Evolutionary conservation across 371 early-diverging fungal species (phyloP), one percentile per base, ranked within the genome.

Genomic region (Mucor indicus): DNA sequence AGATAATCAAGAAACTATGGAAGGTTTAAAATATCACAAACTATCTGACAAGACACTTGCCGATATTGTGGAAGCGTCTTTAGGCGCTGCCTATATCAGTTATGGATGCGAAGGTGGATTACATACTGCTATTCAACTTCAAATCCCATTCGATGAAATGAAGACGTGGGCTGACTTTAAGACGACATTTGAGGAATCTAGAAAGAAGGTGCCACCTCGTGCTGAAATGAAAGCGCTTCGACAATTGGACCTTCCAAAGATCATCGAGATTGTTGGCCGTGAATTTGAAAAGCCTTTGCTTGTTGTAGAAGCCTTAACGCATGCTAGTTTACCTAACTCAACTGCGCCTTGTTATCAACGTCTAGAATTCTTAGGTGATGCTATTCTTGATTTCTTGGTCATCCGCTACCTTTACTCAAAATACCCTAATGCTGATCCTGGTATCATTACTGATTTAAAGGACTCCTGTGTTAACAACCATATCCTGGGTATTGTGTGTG

Each of bases 351-450:
- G 90, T 53, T 97, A 93, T 56, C 90, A 97, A 67, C 87, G 97
- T 3, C 75, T 98, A 2, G 97, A 98, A 69, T 96, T 90, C 57
- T 58, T 96, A 40, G 98, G 98, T n/a, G 97, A 98, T 62, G 89
- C 96, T 0, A 81, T 96, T 8, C 60, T 97, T 15, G 93, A 92
- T 52, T 91, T 85, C 57, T 68, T 91, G 46, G 81, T 90, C 0
- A 86, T 90, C 8, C 70, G 79, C 15, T 78, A 90, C 39, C 78
- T 92, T 41, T 95, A 75, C 53, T 51, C 77, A 13, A 75, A 72
- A 48, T 73, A 79, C 44, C 77, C 75, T 4, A 52, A 66, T 10
- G 77, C 80, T 12, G 60, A 65, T 15, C 93, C 94, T 0, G 87
- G 87, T 20, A 54, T 79, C 16, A 83, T 89, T 48, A 85, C 85